Base-by-base conservation (phyloP, 164 flowering plant genomes). In the Sedum album region DNA sequence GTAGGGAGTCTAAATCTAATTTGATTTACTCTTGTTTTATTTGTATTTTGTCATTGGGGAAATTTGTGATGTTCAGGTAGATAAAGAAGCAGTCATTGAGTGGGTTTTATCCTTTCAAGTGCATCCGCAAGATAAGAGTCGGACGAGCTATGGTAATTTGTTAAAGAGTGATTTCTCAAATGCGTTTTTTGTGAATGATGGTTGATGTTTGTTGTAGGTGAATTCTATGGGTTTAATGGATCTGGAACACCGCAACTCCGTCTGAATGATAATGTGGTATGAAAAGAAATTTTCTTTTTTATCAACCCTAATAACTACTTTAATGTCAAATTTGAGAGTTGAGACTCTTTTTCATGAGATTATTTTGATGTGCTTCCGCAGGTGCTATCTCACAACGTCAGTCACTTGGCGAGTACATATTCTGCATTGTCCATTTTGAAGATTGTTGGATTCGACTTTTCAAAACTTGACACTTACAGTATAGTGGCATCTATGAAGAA, bases 361-460 rank as follows among this genome's bases (percentile, higher is more conserved):
- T 51, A 6, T 18, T 39, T 49, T 18, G 18, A 6, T 71, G 65
- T 53, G 4, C 67, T 38, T 5, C 68, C 55, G 66, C 78, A 93
- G 98, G 85, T 68, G 62, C 73, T 68, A 69, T 49, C 30, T 70
- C 84, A 71, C 69, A 86, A 82, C 75, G 79, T 77, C 14, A 83
- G 97, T 81, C 85, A 95, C 74, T 78, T 92, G 77, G 97, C 99
- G 42, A 95, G 96, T 76, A 90, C 99, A 0, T 95, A 92, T 69
- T 86, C 89, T 79, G 99, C 94, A 14, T 70, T 95, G 33, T 84
- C 91, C 31, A 88, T 95, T 72, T 78, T 95, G 46, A 92, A 81
- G 82, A 86, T 79, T 31, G 75, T 92, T 79, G 97, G 90, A 67
- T 83, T 83, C 68, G 69, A 86, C 69, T 76, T 92, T 28, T 73